Evolutionary conservation across 2,329 filamentous ascomycete genomes (phyloP), one percentile per base, ranked within the genome.

Genomic region (Beauveria sp.): DNA sequence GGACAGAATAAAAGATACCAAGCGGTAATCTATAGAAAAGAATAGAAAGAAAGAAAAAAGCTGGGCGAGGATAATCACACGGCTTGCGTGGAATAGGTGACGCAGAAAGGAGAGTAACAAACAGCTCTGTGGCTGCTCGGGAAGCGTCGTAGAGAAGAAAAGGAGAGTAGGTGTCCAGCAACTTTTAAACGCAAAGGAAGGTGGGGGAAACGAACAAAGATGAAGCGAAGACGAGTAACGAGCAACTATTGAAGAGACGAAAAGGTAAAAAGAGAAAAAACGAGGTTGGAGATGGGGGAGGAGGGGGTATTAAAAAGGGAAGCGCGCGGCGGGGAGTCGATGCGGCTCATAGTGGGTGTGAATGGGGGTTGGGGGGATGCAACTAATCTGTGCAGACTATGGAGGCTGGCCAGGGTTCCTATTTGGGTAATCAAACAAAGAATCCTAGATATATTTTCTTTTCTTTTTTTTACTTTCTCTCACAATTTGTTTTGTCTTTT

Each of bases 101-200:
- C 59, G 61, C 58, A 60, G 51, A 58, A 60, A 60, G 58, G 58
- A 63, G 30, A 20, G 58, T 47, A 57, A 50, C 53, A 63, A 58
- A 59, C 59, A 58, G 54, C 20, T 24, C 26, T 18, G 4, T 26
- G 28, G 40, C 43, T 59, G 58, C 51, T 45, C 49, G 43, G 50
- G 40, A 38, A 40, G 14, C 20, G 20, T 14, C 16, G 54, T 50
- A 12, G 20, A 30, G 12, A 40, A 60, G 47, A 47, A 55, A 61
- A 62, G 60, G 56, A 60, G 60, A 28, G 63, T 28, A 62, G 57
- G 61, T 58, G 63, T 38, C 63, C 56, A 64, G 63, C 56, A 60
- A 54, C 46, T 60, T 58, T 40, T 8, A 49, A 38, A 46, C 18
- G 16, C 7, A 54, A 60, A 60, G 51, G 58, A 60, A 20, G 18